phyloP scores from a whole-genome alignment of 1,139 yeast species.

The Blastobotrys persicus region DNA sequence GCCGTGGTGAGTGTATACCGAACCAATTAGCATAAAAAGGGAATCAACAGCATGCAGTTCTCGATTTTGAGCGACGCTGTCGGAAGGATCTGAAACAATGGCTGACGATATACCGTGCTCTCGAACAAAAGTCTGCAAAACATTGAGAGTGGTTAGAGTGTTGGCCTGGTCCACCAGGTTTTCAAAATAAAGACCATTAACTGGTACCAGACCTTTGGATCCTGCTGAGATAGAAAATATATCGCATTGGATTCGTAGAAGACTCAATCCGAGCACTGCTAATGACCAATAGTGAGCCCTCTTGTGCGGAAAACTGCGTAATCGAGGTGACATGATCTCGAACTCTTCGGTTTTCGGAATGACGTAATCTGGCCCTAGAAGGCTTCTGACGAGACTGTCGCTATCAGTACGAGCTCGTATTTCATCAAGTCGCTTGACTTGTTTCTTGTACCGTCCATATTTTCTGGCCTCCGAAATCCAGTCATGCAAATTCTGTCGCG shows the following conservation, averaged over 20 bases:
- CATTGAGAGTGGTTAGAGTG: neutral
- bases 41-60: slow-evolving; percentile 6
- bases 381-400: neutral
- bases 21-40: slow-evolving; percentile 11
- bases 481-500: neutral
- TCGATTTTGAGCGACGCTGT: neutral
- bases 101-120: neutral
- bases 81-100: neutral
- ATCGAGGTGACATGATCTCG: slow-evolving; percentile 5
- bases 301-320: slow-evolving; percentile 6
- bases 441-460: neutral
- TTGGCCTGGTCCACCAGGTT: neutral
- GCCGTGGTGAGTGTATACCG: slow-evolving; percentile 12
- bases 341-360: neutral
- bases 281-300: neutral
- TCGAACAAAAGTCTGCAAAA: slow-evolving; percentile 3
- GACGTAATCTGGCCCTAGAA: neutral
- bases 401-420: neutral
- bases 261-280: neutral
- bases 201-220: neutral
- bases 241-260: neutral
- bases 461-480: neutral
- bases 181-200: slow-evolving; percentile 8
- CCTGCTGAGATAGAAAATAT: neutral
- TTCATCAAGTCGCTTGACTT: neutral